Conservation (phyloP, 495 filamentous ascomycete species). For the Penicillium robsamsonii region DNA sequence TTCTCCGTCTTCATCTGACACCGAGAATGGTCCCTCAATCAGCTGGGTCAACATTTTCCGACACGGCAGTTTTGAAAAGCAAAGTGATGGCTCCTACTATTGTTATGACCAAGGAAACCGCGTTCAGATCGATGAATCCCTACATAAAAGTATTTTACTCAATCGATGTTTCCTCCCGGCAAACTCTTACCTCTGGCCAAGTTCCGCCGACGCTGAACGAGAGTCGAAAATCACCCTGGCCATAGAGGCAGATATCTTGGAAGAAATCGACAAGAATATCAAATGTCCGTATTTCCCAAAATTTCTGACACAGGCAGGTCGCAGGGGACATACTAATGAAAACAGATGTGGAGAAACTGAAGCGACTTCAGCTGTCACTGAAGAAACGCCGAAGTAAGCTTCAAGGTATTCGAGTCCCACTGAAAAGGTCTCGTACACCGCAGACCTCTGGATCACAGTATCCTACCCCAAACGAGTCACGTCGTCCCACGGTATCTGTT, state of each 20-base stretch:
- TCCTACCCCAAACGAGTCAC: neutral
- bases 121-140: neutral
- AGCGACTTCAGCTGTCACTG: constrained; percentile 8
- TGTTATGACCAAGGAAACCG: neutral
- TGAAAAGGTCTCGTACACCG: neutral
- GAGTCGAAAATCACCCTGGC: neutral
- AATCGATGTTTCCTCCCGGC: neutral
- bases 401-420: neutral
- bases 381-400: constrained; percentile 6
- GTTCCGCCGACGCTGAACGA: neutral
- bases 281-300: neutral
- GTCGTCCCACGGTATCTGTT: neutral
- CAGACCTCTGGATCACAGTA: neutral
- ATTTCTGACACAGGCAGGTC: neutral
- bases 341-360: constrained; percentile 5
- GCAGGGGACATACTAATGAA: neutral
- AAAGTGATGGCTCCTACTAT: neutral
- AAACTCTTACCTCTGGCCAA: neutral
- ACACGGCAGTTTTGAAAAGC: constrained; percentile 5
- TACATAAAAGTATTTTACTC: neutral
- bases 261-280: neutral
- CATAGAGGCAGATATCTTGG: constrained; percentile 5
- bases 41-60: constrained; percentile 10
- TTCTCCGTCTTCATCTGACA: neutral
- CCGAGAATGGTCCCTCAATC: neutral